Evolutionary conservation across 495 filamentous ascomycete species (phyloP), one percentile per base, ranked within the genome.

Genomic region (Evansstolkia leycettana): DNA sequence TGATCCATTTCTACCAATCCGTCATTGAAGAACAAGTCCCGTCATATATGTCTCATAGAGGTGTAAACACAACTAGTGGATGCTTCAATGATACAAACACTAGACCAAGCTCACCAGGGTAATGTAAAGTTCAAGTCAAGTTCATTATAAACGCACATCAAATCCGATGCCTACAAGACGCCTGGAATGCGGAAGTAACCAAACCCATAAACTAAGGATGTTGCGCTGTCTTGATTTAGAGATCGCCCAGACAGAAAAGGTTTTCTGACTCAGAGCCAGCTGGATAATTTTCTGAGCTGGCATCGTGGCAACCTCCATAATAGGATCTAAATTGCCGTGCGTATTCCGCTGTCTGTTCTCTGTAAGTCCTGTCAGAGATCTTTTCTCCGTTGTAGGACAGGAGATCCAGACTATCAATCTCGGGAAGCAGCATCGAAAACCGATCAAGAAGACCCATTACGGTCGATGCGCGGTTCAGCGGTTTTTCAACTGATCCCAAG

Each of bases 351-450:
- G 54, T 55, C 10, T 48, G 38, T 27, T 43, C 24, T 7, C 11
- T 8, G 17, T 48, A 44, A 1, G 28, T 29, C 2, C 44, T 31
- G 4, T 35, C 26, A 8, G 47, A 40, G 13, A 58, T 24, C 10
- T 29, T 26, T 13, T 58, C 43, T 10, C 60, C 65, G 7, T 51
- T 35, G 31, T 57, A 58, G 15, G 62, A 61, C 2, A 70, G 23
- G 24, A 61, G 28, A 27, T 60, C 56, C 25, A 70, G 29, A 10
- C 37, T 24, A 17, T 42, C 41, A 16, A 62, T 36, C 14, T 50
- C 46, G n/a, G 55, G 54, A 31, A 69, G 49, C 18, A 47, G 50
- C 17, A 46, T 27, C 12, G 51, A 40, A 29, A 62, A 59, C 16
- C 37, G 45, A 17, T 57, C 47, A 28, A 62, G 45, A n/a, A 64